phyloP scores from a whole-genome alignment of 768 basidiomycete genomes.

The Rhodosporidiobolus sp. region DNA sequence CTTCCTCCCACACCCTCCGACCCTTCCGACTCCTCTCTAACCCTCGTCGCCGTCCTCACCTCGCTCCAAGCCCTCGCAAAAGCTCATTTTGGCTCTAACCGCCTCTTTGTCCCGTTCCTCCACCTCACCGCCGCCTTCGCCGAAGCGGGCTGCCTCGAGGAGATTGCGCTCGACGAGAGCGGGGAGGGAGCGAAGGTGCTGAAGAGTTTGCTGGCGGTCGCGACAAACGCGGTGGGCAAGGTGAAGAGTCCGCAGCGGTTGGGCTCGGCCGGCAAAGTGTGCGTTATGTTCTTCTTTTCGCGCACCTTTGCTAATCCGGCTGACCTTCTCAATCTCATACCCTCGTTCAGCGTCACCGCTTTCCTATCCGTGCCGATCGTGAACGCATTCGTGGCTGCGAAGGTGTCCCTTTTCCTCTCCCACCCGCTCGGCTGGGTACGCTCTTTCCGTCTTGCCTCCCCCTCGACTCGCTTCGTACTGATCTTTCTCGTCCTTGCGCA shows the following conservation, averaged over 20 bases:
- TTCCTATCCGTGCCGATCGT: slow-evolving; percentile 59
- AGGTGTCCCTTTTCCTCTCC: slow-evolving; percentile 62
- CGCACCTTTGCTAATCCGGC: slow-evolving; percentile 9
- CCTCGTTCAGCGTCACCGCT: slow-evolving; percentile 59
- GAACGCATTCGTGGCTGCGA: slow-evolving; percentile 53
- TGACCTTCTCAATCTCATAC: slow-evolving; percentile 18
- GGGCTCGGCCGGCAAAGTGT: slow-evolving; percentile 80
- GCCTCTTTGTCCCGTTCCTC: slow-evolving; percentile 74
- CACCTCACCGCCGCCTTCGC: slow-evolving; percentile 71
- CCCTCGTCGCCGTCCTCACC: slow-evolving; percentile 56
- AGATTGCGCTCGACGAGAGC: slow-evolving; percentile 14
- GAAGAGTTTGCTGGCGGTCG: slow-evolving; percentile 57
- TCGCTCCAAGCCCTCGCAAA: slow-evolving; percentile 62
- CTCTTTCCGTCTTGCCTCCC: not conserved
- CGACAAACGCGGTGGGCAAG: slow-evolving; percentile 61
- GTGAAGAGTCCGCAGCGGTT: slow-evolving; percentile 83
- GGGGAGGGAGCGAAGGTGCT: slow-evolving; percentile 45
- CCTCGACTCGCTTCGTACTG: too few species aligned
- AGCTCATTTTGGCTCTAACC: slow-evolving; percentile 61
- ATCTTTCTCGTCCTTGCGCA: not conserved
- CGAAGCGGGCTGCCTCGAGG: slow-evolving; percentile 61
- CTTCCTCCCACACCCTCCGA: slow-evolving; percentile 66
- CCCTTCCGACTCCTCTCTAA: slow-evolving; percentile 59
- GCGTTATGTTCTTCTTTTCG: slow-evolving; percentile 41
- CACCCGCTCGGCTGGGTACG: slow-evolving; percentile 67